Evolutionary conservation across 345 rosid species (phyloP).

Genomic region (Syzygium oleosum): DNA sequence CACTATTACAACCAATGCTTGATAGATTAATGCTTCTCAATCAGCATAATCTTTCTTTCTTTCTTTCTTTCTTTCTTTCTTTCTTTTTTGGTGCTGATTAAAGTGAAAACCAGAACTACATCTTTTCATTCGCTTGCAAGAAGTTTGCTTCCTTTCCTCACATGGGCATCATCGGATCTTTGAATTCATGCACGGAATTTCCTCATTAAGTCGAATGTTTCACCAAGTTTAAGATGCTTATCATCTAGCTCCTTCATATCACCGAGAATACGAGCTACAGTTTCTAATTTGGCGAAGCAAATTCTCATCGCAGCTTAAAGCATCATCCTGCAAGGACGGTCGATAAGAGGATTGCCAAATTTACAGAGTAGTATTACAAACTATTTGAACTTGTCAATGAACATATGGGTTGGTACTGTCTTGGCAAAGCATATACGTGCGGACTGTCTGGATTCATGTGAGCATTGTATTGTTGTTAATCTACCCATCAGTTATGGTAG

Average conservation of each 20-base stretch:
- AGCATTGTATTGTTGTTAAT: no score
- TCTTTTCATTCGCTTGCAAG: neutral
- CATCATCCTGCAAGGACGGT: neutral
- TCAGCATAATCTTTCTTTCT: neutral
- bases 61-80: no score
- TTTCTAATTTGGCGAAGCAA: neutral
- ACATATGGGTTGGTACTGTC: no score
- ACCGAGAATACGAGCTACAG: neutral
- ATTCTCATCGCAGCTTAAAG: neutral
- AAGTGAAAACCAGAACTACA: neutral
- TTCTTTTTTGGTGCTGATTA: neutral
- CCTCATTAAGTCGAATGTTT: neutral
- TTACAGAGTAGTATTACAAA: neutral
- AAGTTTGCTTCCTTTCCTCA: neutral
- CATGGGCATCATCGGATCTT: neutral
- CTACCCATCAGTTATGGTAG: no score
- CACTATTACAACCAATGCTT: neutral
- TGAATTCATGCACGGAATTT: neutral
- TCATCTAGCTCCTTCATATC: neutral
- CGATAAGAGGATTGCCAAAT: neutral
- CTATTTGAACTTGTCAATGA: neutral
- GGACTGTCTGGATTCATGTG: no score
- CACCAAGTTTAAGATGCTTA: neutral
- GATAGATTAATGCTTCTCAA: neutral
- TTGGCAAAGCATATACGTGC: no score